Evolutionary conservation across 2,329 filamentous ascomycete genomes (phyloP), one percentile per base, ranked within the genome.

Genomic region (Triangularia setosa): DNA sequence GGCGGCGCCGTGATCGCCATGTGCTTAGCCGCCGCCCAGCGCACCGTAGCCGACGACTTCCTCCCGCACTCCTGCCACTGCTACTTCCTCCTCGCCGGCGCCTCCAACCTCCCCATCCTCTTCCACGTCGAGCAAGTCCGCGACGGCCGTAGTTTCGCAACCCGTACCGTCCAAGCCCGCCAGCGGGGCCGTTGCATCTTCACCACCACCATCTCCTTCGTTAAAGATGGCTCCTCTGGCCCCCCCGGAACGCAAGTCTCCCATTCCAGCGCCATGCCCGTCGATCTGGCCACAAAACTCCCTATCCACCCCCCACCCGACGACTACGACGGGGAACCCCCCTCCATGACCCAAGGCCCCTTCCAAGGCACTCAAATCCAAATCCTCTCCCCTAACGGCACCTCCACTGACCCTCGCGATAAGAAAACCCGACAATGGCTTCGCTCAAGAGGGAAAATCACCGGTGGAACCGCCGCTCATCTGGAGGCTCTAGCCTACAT

Each of bases 51-150:
- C 0, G 76, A 81, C 25, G 83, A 91, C 74, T 97, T 97, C 78
- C 85, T 88, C 65, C 87, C 95, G 58, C 95, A 99, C 81, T 94
- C 90, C 74, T 97, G 96, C 90, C 95, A 99, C 84, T 98, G 95
- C 85, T 99, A 98, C 81, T 99, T 99, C 77, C 88, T 99, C 33
- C 87, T 98, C 1, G 93, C 94, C 4, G 95, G 95, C 27, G 91
- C 94, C 73, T 84, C 87, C 12, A 87, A 90, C 65, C 89, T 95
- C 18, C 94, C 95, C 30, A 90, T 98, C 69, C 84, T 97, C 67
- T 98, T 97, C 80, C 92, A 97, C 75, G 95, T 99, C 56, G 95
- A 98, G 80, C 87, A 91, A 60, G 92, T 99, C 57, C 89, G 95
- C 62, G 92, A 96, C 74, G 95, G 95, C 8, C 88, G 90, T 65